Conservation (phyloP, 2,329 filamentous ascomycete genomes). For the Penicillium sp. region DNA sequence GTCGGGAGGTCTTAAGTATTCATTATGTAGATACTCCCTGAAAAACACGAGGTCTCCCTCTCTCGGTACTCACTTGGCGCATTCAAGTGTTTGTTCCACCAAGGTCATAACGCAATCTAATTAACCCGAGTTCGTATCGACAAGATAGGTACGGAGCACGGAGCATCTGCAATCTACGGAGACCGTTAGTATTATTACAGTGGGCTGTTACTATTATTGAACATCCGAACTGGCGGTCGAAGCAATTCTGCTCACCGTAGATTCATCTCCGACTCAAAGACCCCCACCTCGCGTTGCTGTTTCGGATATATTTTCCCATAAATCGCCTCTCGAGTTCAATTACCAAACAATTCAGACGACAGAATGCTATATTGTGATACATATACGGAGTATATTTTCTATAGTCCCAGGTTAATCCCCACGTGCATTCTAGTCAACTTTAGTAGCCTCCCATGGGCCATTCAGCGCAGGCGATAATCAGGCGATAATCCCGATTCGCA, state of each 20-base stretch:
- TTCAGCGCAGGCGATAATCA: constrained; percentile 9
- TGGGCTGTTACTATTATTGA: constrained; percentile 1
- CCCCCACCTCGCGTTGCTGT: not conserved
- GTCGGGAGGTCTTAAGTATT: not conserved
- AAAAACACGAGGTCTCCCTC: not conserved
- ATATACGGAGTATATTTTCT: not conserved
- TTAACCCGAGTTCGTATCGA: not conserved
- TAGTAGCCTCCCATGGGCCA: constrained; percentile 9
- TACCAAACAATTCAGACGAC: not conserved
- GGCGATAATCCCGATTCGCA: constrained; percentile 7
- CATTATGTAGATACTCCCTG: not conserved
- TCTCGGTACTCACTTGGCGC: not conserved
- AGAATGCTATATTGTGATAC: not conserved
- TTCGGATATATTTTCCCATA: not conserved
- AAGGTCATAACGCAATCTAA: not conserved
- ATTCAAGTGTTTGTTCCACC: not conserved
- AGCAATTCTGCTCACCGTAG: constrained; percentile 6
- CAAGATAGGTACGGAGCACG: no score
- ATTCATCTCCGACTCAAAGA: not conserved
- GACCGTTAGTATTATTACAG: not conserved
- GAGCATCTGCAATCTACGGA: not conserved
- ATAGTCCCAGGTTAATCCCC: not conserved
- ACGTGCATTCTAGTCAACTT: constrained; percentile 11
- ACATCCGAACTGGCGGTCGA: constrained; percentile 7
- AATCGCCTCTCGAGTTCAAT: not conserved